Base-by-base conservation (phyloP, 2,329 filamentous ascomycete genomes). In the Gremmenia infestans region DNA sequence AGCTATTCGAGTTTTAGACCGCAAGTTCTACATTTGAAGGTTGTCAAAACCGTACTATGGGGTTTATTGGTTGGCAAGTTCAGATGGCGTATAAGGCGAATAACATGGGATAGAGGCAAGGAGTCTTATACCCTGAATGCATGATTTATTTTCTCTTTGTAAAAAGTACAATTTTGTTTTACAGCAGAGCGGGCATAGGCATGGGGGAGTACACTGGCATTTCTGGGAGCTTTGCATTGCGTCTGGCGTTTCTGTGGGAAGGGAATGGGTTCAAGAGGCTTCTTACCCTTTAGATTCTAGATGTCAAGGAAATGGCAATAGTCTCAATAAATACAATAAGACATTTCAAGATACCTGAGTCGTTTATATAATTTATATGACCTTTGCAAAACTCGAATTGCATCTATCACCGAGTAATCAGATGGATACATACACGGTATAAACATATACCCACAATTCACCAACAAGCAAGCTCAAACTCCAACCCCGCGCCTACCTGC, bases 1-100 rank as follows among this genome's bases (percentile, higher is more conserved):
- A 61, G 85, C 85, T 1, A 70, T 89, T 47, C 78, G 83, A 60
- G 83, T 88, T 67, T 73, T 90, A 50, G 83, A 90, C 70, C 75
- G 78, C 60, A 81, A 81, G 63, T 81, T 82, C 63, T 74, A 70
- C 57, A 64, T 65, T 54, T 70, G 66, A 55, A 45, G 39, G 22
- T 22, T 42, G 42, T 17, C 37, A 32, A 32, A 32, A 32, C 28
- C 28, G 28, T 32, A 32, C 9, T 32, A 32, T 32, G 8, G 28
- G 28, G 11, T 32, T 32, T 3, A 11, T 32, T 32, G 28, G 3
- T 32, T 32, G 9, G 28, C 28, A 32, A 28, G 28, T 32, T 32
- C 9, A 32, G 8, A 32, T 11, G 28, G 28, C 28, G 28, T 32
- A 32, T 32, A 4, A 8, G 28, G 28, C 28, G 28, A 32, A 32